These are phyloP conservation scores for Echites panduratus DNA, from an alignment of 257 asterid genomes.

Conservation along the genomic window DNA sequence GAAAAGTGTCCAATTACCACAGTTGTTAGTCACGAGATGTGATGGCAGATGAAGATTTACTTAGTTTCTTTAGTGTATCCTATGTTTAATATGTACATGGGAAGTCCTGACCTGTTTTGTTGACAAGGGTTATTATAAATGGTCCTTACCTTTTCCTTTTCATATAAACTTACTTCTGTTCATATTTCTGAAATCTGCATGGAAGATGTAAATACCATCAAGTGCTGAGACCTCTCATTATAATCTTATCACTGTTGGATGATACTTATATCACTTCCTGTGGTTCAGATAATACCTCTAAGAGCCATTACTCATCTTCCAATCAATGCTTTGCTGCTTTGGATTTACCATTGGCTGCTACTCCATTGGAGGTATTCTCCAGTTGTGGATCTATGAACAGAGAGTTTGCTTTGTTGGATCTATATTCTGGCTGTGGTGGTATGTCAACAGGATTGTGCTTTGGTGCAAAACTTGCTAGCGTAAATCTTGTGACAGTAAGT, in stretches of 20 bases:
- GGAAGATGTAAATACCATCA: background rate
- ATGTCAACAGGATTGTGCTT: slow-evolving; percentile 90
- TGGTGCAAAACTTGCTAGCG: slow-evolving; percentile 68
- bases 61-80: background rate
- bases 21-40: background rate
- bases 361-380: slow-evolving; percentile 36
- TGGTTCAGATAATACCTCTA: slow-evolving; percentile 34
- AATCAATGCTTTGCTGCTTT: slow-evolving; percentile 22
- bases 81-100: background rate
- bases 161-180: background rate
- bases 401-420: slow-evolving; percentile 59
- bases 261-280: background rate
- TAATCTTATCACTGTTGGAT: background rate
- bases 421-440: slow-evolving; percentile 93
- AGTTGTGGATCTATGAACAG: slow-evolving; percentile 35
- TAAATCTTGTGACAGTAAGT: slow-evolving; percentile 63
- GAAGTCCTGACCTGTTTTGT: background rate
- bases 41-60: background rate
- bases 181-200: background rate
- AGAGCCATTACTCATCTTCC: slow-evolving; percentile 24
- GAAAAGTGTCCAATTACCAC: background rate
- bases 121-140: background rate
- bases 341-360: slow-evolving; percentile 27
- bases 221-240: background rate
- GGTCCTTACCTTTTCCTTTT: background rate